Base-by-base conservation (phyloP, 352 stramenopile genomes). In the Phytophthora syringae region DNA sequence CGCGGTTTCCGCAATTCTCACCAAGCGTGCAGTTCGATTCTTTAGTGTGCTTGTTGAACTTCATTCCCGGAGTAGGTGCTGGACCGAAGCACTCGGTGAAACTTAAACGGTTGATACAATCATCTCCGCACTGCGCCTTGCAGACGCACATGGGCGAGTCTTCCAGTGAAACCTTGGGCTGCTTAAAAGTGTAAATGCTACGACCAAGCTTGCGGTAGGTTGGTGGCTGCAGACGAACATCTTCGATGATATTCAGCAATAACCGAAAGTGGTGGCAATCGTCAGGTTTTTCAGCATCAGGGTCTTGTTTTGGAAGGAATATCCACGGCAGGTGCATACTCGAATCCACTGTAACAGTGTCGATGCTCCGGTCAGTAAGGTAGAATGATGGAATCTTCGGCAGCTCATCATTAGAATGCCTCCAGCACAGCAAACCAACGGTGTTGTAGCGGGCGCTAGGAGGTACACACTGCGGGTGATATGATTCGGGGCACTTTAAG, bases 41-140 rank as follows among this genome's bases (percentile, higher is more conserved):
- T 57, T 73, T 82, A 52, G 69, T 89, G 20, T 86, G 74, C 52
- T 92, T 95, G 57, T 77, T 86, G 34, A 88, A 80, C 52, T 92
- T 91, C 62, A 78, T 76, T 1, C 82, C 80, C 3, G 74, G 68
- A 27, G 70, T 80, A 4, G 81, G 77, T 21, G 84, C 83, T 21
- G 87, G 77, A 1, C 92, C 93, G 57, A 93, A 92, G 57, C 95
- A 98, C 76, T 98, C 95, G 3, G 90, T 94, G 61, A 97, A 96
- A 52, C 88, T 93, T 32, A 97, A 57, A 1, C 92, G 85, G 60
- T 98, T 98, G 57, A 98, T 97, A 63, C 95, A 98, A 52, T 97
- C 70, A n/a, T 98, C 93, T 47, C 77, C 89, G 55, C 95, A 98
- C 15, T 43, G 52, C 16, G 77, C 65, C 53, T 77, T 95, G 72